Evolutionary conservation across 306 rosid genomes (phyloP).

Genomic region (Lathyrus oleraceus): DNA sequence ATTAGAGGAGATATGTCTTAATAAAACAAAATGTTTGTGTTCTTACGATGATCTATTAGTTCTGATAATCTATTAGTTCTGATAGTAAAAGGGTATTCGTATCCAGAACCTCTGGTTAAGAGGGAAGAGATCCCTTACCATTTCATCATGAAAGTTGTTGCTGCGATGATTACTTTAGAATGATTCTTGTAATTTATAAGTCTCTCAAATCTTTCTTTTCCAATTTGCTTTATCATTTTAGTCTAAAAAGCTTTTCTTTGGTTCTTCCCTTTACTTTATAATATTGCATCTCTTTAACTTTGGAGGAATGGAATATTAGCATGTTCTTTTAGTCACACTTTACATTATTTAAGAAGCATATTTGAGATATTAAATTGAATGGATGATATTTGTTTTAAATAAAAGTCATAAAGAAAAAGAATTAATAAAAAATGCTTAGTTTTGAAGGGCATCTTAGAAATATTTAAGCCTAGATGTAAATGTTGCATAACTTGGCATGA

Average conservation of each 20-base stretch:
- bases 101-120: too few species aligned
- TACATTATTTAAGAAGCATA: constrained; percentile 19
- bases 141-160: background rate
- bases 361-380: constrained; percentile 27
- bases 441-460: background rate
- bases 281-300: constrained; percentile 1
- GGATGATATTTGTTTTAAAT: background rate
- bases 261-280: constrained; percentile 5
- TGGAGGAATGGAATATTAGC: constrained; percentile 27
- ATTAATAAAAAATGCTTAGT: background rate
- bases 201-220: background rate
- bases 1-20: background rate
- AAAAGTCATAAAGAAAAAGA: background rate
- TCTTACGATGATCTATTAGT: too few species aligned
- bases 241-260: constrained; percentile 26
- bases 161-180: background rate
- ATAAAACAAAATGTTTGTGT: background rate
- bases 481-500: background rate
- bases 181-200: constrained; percentile 3
- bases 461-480: background rate
- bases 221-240: constrained; percentile 2
- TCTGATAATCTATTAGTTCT: too few species aligned
- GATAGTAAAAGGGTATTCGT: too few species aligned
- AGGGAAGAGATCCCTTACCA: too few species aligned
- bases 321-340: background rate